Base-by-base conservation (phyloP, 805 yeast genomes). In the Brettanomyces custersianus region DNA sequence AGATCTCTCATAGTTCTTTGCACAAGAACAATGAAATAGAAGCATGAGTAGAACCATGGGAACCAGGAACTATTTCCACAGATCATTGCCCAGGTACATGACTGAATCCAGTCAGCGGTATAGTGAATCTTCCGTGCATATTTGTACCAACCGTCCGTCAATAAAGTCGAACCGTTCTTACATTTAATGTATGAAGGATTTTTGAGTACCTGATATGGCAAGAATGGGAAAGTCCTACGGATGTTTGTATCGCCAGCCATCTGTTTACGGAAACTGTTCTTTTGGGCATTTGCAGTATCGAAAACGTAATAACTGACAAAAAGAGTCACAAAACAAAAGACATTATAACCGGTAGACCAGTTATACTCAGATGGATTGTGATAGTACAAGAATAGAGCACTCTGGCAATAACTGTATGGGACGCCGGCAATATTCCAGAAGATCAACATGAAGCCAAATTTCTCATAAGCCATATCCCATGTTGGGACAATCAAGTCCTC, bases 351-450 rank as follows among this genome's bases (percentile, higher is more conserved):
- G 28, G 70, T 59, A 5, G 90, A 71, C 83, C 90, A 77, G 31
- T 69, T 59, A 63, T 92, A 92, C 56, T 84, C 95, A 15, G 63
- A 48, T 31, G 97, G 97, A 39, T 84, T 71, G 60, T 85, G 95
- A 64, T 77, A 77, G 47, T 77, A 78, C 51, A 92, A 63, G 66
- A 64, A 92, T 51, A 92, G 68, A 9, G 95, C 84, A 59, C 94
- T 80, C 55, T 87, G 96, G 62, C 96, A 86, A 66, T 92, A 92
- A 29, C 97, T 90, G 76, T 79, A 92, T 33, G 98, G 98, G 29
- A 92, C 98, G 51, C 98, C 98, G 22, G 96, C 96, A 58, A 92
- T 86, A 66, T 92, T 92, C 98, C 98, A 92, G 70, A 92, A 92
- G 49, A 88, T 77, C 46, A 92, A 74, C 97, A 92, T 88, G 69